Evolutionary conservation across 176 grass and related monocot species (phyloP).

Genomic region (Triticum turgidum): DNA sequence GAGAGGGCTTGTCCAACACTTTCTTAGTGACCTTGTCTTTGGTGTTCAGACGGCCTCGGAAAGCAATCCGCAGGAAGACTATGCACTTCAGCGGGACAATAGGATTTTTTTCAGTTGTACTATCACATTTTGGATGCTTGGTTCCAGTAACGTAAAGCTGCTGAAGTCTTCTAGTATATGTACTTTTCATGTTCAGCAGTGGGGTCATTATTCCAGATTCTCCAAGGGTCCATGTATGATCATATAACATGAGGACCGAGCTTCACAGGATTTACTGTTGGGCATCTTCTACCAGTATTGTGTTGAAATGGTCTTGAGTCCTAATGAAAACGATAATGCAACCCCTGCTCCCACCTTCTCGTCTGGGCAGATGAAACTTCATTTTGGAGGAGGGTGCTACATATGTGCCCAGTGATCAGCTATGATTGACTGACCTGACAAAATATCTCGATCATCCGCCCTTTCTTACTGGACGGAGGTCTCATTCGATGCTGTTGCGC

Average conservation of each 20-base stretch:
- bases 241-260: not conserved
- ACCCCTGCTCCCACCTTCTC: not conserved
- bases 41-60: too few relatives aligned
- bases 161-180: too few relatives aligned
- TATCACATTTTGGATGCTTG: too few relatives aligned
- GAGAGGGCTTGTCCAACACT: too few relatives aligned
- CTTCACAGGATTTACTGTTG: not conserved
- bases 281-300: not conserved
- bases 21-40: too few relatives aligned
- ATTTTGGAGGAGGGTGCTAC: constrained; percentile 15
- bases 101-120: too few relatives aligned
- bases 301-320: not conserved
- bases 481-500: constrained; percentile 23
- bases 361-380: constrained; percentile 19
- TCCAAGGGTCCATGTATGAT: too few relatives aligned
- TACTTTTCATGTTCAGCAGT: too few relatives aligned
- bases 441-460: not conserved
- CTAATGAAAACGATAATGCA: not conserved
- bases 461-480: constrained; percentile 28
- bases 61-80: too few relatives aligned
- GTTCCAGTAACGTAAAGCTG: too few relatives aligned
- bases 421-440: not conserved
- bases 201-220: too few relatives aligned
- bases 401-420: not conserved
- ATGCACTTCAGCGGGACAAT: too few relatives aligned